Percentiles rank a stretch among this genome's conserved stretches.
phyloP scores from a whole-genome alignment of 192 early-diverging fungal genomes.

The Coemansia sp. region DNA sequence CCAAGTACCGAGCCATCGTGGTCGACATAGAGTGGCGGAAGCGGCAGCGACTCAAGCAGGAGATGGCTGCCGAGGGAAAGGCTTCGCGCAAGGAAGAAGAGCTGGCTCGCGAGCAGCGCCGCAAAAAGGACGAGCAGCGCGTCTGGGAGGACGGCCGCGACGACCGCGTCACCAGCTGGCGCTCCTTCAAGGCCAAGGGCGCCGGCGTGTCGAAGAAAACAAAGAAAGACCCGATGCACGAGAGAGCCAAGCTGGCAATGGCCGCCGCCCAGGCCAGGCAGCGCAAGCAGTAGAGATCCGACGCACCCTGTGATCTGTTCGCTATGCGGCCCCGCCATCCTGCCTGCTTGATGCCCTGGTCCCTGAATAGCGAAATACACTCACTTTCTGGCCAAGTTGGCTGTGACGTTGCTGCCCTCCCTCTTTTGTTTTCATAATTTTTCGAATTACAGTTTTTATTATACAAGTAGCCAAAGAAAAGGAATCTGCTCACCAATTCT shows the following conservation, averaged over 20 bases:
- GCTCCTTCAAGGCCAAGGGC: conserved; percentile 17
- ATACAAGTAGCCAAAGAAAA: too few relatives aligned
- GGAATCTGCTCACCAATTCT: too few relatives aligned
- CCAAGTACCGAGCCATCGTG: conserved; percentile 28
- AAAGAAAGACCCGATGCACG: conserved; percentile 2
- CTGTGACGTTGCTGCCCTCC: too few relatives aligned
- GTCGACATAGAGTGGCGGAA: conserved; percentile 44
- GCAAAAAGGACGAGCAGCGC: conserved; percentile 25
- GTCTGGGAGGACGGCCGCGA: conserved; percentile 42
- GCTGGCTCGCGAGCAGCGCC: conserved; percentile 7
- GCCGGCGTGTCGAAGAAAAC: conserved; percentile 5
- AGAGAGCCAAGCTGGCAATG: neutral
- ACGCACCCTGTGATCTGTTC: too few relatives aligned
- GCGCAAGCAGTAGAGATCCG: too few relatives aligned
- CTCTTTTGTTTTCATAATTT: too few relatives aligned
- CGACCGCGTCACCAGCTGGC: conserved; percentile 43
- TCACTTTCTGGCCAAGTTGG: too few relatives aligned
- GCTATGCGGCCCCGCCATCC: too few relatives aligned
- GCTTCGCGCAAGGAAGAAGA: conserved; percentile 22
- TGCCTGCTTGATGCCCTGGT: too few relatives aligned
- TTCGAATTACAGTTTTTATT: too few relatives aligned
- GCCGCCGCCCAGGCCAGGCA: neutral
- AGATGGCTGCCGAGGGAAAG: conserved; percentile 35
- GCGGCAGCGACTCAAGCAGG: conserved; percentile 34
- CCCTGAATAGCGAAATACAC: too few relatives aligned